Evolutionary conservation across 306 rosid species (phyloP), one percentile per base, ranked within the genome.

Genomic region (Pterocarpus macrocarpus): DNA sequence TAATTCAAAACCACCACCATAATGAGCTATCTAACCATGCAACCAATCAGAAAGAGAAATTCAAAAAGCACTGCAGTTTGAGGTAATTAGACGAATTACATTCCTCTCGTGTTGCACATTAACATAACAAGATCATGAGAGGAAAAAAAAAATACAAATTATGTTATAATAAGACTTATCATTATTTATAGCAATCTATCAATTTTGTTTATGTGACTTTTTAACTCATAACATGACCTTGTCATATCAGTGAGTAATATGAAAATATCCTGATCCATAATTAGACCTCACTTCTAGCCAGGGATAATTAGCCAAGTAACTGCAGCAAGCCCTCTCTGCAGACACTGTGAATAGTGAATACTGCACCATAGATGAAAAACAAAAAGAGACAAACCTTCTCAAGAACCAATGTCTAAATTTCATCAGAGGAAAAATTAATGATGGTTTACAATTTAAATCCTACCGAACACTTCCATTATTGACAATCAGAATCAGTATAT

Each of bases 361-460:
- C 47, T 15, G 17, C 44, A 35, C 28, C 22, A 13, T 35, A 64
- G 49, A 64, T n/a, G 70, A n/a, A 36, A 64, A 64, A 35, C 30
- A 8, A 14, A 5, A 3, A 32, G 11, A 49, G 28, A 32, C 43
- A 70, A 47, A 30, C 38, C 39, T 45, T 53, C 56, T 38, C 72
- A 30, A n/a, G n/a, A 52, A 13, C 13, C 65, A 22, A 39, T 69
- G 15, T 79, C 57, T 22, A 14, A 72, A 45, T 33, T 67, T 73
- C 53, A 35, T 7, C n/a, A 33, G 11, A 16, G 43, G 50, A 6
- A 55, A 79, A 53, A 45, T 70, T 63, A 56, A 75, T 53, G 58
- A 68, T 28, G 43, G 74, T 70, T 59, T 72, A 73, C 69, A 64
- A 80, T 57, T 80, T 69, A 81, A 78, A 43, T 50, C 61, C 12